These are phyloP conservation scores for Pseudogymnoascus sp. DNA, from an alignment of 2,329 filamentous ascomycete species.

Conservation along the genomic window DNA sequence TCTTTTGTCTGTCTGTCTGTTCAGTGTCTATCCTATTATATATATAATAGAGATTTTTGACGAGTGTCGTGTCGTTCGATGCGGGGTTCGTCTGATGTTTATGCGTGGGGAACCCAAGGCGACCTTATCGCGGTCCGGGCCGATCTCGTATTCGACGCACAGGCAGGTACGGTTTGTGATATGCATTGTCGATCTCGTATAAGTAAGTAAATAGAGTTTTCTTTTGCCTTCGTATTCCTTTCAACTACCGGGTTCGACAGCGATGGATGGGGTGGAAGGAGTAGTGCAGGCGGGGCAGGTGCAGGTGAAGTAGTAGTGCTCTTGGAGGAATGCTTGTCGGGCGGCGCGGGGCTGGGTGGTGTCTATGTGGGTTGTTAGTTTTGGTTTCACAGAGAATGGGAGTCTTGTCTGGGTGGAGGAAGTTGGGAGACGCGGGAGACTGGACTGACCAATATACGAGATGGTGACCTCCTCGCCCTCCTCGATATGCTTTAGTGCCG, in stretches of 20 bases:
- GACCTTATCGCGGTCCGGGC: background rate
- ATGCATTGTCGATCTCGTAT: background rate
- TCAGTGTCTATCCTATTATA: background rate
- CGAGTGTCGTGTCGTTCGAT: background rate
- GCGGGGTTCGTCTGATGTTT: background rate
- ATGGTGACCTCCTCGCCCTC: conserved; percentile 10
- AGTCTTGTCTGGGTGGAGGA: background rate
- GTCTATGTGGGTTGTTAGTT: conserved; percentile 26
- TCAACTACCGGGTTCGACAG: conserved; percentile 4
- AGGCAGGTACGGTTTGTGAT: background rate
- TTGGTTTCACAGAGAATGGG: background rate
- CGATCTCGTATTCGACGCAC: background rate
- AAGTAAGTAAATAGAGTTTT: background rate
- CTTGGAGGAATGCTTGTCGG: conserved; percentile 29
- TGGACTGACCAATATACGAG: conserved; percentile 12
- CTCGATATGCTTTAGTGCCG: background rate
- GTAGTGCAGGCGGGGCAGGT: conserved; percentile 33
- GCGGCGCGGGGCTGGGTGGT: conserved; percentile 29
- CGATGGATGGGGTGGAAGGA: background rate
- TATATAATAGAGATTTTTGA: background rate
- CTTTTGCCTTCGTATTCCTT: background rate
- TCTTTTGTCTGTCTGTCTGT: background rate
- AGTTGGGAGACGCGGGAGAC: background rate
- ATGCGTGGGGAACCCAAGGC: background rate
- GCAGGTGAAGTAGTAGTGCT: conserved; percentile 38